Percentiles rank a stretch among this genome's conserved stretches.
Conservation (phyloP, 2,329 filamentous ascomycete species). For the Xylariaceae sp. region DNA sequence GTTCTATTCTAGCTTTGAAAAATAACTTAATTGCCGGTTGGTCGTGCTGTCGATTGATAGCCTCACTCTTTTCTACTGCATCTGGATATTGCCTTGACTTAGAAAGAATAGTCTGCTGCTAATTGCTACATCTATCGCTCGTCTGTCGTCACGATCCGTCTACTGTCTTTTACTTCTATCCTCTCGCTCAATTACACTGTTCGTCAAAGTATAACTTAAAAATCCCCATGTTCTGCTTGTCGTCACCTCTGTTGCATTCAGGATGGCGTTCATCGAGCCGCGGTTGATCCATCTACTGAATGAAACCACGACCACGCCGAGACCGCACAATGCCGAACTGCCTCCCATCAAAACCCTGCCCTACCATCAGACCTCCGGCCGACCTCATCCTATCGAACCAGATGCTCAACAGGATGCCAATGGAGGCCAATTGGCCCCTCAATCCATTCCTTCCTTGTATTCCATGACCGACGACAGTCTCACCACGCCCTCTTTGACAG, state of each 20-base stretch:
- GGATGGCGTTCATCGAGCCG: constrained; percentile 66
- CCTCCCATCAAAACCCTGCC: constrained; percentile 52
- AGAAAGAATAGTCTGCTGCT: too few species aligned
- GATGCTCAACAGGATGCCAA: constrained; percentile 40
- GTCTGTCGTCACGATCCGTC: not conserved
- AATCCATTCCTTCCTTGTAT: constrained; percentile 29
- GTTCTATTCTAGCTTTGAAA: constrained; percentile 5
- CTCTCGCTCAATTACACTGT: constrained; percentile 20
- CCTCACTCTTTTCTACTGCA: too few species aligned
- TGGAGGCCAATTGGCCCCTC: constrained; percentile 24
- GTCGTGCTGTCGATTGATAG: too few species aligned
- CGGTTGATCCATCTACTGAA: constrained; percentile 65
- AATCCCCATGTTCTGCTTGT: constrained; percentile 38
- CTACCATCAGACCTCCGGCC: constrained; percentile 43
- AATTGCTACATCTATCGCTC: not conserved
- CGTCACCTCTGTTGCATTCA: constrained; percentile 35
- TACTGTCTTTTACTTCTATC: constrained; percentile 7
- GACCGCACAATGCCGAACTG: constrained; percentile 48
- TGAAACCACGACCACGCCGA: constrained; percentile 49
- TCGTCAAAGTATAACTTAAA: constrained; percentile 15
- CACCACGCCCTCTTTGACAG: not conserved
- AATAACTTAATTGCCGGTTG: not conserved
- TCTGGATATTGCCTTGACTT: too few species aligned
- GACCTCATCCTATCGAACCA: constrained; percentile 47
- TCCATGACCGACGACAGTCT: constrained; percentile 28